Evolutionary conservation across 176 grass and related monocot species (phyloP).

Genomic region (Carex cristatella): DNA sequence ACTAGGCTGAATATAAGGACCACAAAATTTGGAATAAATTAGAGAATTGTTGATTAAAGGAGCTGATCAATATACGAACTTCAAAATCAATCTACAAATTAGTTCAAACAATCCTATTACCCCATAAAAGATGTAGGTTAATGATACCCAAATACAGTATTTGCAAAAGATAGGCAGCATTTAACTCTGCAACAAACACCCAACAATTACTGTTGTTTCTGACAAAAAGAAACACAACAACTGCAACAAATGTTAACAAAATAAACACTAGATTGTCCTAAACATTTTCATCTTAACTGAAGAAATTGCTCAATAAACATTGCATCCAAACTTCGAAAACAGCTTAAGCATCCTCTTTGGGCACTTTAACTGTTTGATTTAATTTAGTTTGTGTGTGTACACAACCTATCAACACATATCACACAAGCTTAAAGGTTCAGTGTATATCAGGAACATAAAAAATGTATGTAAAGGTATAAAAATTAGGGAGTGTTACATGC

Average conservation of each 20-base stretch:
- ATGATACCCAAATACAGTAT: neutral
- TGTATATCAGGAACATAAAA: neutral
- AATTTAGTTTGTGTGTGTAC: neutral
- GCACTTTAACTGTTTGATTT: neutral
- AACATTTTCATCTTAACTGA: neutral
- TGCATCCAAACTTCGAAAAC: neutral
- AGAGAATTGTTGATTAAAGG: neutral
- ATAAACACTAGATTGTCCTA: neutral
- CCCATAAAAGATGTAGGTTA: neutral
- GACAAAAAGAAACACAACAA: neutral
- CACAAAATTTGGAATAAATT: neutral
- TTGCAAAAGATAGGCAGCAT: neutral
- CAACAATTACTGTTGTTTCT: neutral
- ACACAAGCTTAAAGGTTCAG: slow-evolving; percentile 1
- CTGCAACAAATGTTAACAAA: neutral
- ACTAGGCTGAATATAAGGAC: neutral
- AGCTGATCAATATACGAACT: neutral
- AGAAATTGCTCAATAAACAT: neutral
- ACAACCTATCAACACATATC: neutral
- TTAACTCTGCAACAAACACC: neutral
- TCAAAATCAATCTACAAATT: too few species aligned
- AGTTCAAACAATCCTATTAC: neutral
- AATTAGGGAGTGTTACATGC: neutral
- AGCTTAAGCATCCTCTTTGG: neutral
- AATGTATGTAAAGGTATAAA: neutral